These are phyloP conservation scores for Bonia amplexicaulis DNA, from an alignment of 176 grass and related monocot species.

Conservation along the genomic window DNA sequence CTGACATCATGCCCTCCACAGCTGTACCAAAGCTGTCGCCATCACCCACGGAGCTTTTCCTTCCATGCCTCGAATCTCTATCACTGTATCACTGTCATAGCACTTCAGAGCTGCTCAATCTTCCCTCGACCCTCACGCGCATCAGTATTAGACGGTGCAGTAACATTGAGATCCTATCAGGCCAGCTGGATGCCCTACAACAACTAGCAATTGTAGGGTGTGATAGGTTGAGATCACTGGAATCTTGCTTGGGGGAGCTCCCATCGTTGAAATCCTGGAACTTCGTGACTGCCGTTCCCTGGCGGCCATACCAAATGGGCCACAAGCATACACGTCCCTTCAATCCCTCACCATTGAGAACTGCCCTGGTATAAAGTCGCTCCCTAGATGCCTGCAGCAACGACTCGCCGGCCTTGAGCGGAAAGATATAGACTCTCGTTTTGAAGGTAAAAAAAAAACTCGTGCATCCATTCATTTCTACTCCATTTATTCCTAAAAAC, in stretches of 20 bases:
- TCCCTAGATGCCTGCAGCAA: background rate
- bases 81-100: no score
- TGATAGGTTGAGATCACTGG: no score
- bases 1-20: background rate
- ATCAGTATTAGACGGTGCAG: fast-evolving
- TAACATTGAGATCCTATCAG: no score
- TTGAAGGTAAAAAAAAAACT: background rate
- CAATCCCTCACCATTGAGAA: fast-evolving
- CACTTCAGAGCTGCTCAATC: no score
- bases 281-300: fast-evolving
- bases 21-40: background rate
- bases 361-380: background rate
- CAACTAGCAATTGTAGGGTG: fast-evolving
- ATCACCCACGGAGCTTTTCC: background rate
- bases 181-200: no score
- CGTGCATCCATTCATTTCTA: no score
- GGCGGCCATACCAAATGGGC: background rate
- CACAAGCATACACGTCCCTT: background rate
- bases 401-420: fast-evolving
- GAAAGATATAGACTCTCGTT: background rate
- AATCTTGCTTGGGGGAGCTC: no score
- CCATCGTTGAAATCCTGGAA: background rate
- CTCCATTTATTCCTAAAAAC: fast-evolving
- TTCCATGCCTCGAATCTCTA: no score
- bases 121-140: no score